Evolutionary conservation across 371 early-diverging fungal genomes (phyloP), one percentile per base, ranked within the genome.

Genomic region (Mucor sp.): DNA sequence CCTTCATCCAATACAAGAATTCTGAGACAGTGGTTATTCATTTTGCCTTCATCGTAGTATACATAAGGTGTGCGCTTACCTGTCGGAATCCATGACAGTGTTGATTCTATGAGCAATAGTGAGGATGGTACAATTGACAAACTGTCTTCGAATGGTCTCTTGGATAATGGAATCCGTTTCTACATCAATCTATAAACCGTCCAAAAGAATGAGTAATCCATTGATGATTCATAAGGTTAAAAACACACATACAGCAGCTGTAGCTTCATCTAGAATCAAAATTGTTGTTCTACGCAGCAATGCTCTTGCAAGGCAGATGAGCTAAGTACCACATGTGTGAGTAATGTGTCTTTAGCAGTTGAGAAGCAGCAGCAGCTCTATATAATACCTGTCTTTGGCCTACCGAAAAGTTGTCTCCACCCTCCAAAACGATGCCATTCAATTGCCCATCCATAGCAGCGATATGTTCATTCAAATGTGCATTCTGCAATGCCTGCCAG

Each of bases 41-140:
- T 61, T 87, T 95, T 0, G 95, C 90, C 55, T 87, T 89, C 85
- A 77, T 97, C 77, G 75, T 76, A 30, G 6, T 30, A 30, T 30
- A 1, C 23, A 8, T 50, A 50, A 35, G 37, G 37, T 25, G 30
- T 1, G n/a, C n/a, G n/a, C 14, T 25, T 95, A 74, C 0, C 87
- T 68, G 58, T 94, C 94, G 48, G 83, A 86, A 71, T 97, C 98
- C 75, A 95, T 85, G 28, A 97, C 91, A 0, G 96, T 96, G 74
- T 93, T 93, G 71, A 93, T 89, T 44, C 96, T 87, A 71, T 97
- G 97, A 6, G 97, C 98, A 82, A 99, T 97, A 2, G 95, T 95
- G 47, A 99, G 67, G 1, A 97, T 90, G 0, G 98, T 97, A 62
- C 93, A 93, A 59, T 94, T 74, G 17, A 83, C 80, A 66, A 97